phyloP scores from a whole-genome alignment of 768 basidiomycete genomes.

The Amanita subjunquillea region DNA sequence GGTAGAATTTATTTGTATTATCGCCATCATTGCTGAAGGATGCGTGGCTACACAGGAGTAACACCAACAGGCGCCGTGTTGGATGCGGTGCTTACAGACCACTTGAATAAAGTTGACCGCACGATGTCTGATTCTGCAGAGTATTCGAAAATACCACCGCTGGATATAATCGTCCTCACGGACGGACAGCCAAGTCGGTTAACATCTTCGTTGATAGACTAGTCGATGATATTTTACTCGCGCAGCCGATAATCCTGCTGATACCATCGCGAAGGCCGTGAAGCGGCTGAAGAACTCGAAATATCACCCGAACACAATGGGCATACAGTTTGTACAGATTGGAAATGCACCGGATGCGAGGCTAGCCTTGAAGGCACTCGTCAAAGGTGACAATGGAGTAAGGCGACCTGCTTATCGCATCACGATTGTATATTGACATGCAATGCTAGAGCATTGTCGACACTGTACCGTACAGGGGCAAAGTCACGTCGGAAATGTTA shows the following conservation, averaged over 20 bases:
- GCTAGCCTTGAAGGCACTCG: conserved; percentile 14
- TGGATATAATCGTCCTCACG: conserved; percentile 24
- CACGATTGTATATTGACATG: background rate
- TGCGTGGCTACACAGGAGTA: conserved; percentile 8
- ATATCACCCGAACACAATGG: conserved; percentile 23
- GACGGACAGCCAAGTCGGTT: conserved; percentile 20
- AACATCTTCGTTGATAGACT: background rate
- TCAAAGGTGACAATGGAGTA: conserved; percentile 17
- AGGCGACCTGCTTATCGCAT: background rate
- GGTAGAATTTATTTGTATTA: background rate
- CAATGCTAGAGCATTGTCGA: conserved; percentile 20
- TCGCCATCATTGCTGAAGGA: background rate
- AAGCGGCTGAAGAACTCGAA: conserved; percentile 12
- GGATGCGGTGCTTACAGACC: conserved; percentile 8
- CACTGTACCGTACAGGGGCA: conserved; percentile 16
- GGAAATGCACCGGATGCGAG: conserved; percentile 15
- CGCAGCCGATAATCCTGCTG: background rate
- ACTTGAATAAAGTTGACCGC: conserved; percentile 11
- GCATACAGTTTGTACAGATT: conserved; percentile 24
- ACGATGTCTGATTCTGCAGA: background rate
- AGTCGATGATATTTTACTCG: background rate
- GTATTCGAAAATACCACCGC: conserved; percentile 16
- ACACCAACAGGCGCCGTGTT: conserved; percentile 21
- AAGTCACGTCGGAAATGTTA: conserved; percentile 18
- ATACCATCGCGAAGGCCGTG: conserved; percentile 14